Evolutionary conservation across 345 rosid genomes (phyloP).

Genomic region (Geranium brycei): DNA sequence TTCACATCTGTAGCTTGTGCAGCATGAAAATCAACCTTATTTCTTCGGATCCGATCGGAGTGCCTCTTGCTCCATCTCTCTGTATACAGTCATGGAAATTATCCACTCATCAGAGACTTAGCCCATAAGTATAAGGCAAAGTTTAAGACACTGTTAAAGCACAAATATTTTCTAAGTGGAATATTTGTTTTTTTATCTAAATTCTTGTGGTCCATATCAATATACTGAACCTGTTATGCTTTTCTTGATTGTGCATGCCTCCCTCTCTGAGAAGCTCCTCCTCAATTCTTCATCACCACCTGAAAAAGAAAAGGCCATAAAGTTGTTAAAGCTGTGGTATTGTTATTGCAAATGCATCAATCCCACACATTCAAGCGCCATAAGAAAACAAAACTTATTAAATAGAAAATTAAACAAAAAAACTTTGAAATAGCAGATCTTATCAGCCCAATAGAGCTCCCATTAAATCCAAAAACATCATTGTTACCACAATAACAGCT

Average conservation of each 20-base stretch:
- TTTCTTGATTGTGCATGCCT: slow-evolving; percentile 81
- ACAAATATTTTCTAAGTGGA: neutral
- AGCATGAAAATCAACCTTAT: slow-evolving; percentile 51
- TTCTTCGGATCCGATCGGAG: slow-evolving; percentile 37
- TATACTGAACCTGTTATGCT: slow-evolving; percentile 63
- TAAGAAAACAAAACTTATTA: neutral
- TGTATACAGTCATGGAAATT: slow-evolving; percentile 18
- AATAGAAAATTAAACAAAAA: no score
- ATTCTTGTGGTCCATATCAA: slow-evolving; percentile 12
- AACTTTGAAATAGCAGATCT: no score
- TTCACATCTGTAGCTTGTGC: slow-evolving; percentile 49
- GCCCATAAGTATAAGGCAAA: neutral
- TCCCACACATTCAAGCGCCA: slow-evolving; percentile 26
- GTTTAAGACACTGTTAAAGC: neutral
- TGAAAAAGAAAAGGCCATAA: slow-evolving; percentile 38
- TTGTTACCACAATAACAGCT: no score
- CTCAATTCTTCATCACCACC: slow-evolving; percentile 70
- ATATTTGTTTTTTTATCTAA: no score
- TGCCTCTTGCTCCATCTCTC: slow-evolving; percentile 39
- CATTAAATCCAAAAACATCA: no score
- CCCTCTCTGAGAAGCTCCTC: slow-evolving; percentile 52
- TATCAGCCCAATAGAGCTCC: no score
- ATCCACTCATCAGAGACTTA: slow-evolving; percentile 6
- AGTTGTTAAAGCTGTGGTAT: slow-evolving; percentile 48
- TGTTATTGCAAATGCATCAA: slow-evolving; percentile 21